Evolutionary conservation across 257 asterid species (phyloP), one percentile per base, ranked within the genome.

Genomic region (Solanum medicagineum): DNA sequence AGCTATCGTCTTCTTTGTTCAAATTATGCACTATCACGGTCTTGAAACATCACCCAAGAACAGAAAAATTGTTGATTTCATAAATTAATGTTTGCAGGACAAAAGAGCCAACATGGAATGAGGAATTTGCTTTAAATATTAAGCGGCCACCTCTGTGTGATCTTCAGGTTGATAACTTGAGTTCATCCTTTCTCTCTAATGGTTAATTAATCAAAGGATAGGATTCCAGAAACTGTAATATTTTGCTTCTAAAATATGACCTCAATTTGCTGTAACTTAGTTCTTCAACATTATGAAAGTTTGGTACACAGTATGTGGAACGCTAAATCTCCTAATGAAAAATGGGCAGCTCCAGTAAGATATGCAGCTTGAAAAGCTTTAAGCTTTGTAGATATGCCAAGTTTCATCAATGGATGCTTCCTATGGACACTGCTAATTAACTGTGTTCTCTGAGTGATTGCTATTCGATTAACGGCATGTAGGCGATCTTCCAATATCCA

Each of bases 61-160:
- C 1, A 1, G 29, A 7, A 57, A 7, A 66, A 49, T 3, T 85
- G 42, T 24, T 66, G 36, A 69, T 73, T 73, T 80, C 29, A 20
- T 82, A 63, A 84, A 82, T 55, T 73, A 87, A 89, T 90, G 80
- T 86, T 87, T 85, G 88, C 94, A 97, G 99, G 95, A 94, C 94
- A 22, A 97, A 89, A 92, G 98, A 95, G 86, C 98, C 99, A 49
- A 92, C 92, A 17, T 95, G 99, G 99, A 97, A 95, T 84, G 98
- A 97, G 93, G 99, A 94, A 89, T 97, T 95, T 68, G 83, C 94
- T 65, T 84, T 97, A 90, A 97, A 97, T 90, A 92, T 97, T 88
- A 97, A 93, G 93, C 98, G 86, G 84, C 93, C 94, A 29, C 92
- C 97, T 1, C 84, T 86, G 80, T 88, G 94, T 62, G 89, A 84